These are phyloP conservation scores for Colletotrichum sidae DNA, from an alignment of 2,329 filamentous ascomycete species.

Conservation along the genomic window DNA sequence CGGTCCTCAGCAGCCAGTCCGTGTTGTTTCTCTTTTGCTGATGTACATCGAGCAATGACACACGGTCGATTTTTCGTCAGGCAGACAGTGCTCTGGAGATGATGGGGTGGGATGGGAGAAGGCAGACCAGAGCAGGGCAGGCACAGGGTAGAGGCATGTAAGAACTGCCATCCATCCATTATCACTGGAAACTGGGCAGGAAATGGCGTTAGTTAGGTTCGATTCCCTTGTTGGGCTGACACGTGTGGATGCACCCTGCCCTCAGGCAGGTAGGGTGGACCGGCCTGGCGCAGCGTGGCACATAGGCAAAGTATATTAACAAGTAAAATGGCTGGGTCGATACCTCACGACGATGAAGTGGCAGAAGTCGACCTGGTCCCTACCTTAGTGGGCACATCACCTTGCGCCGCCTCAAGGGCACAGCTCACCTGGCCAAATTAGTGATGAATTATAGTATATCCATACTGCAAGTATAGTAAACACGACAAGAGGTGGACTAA, in stretches of 20 bases:
- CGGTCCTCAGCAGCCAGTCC: background rate
- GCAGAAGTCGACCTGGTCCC: no score
- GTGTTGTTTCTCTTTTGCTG: no score
- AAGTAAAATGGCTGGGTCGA: no score
- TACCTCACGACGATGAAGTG: no score
- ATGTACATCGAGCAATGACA: no score
- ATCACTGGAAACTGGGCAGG: constrained; percentile 3
- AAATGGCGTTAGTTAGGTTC: constrained; percentile 24
- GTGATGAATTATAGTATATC: no score
- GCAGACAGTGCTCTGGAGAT: constrained; percentile 10
- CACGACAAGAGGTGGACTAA: no score
- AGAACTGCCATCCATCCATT: constrained; percentile 15
- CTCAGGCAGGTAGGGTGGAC: constrained; percentile 12
- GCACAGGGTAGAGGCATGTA: constrained; percentile 29
- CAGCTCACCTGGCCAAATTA: no score
- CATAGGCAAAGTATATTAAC: background rate
- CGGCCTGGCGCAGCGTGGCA: background rate
- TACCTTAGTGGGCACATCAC: no score
- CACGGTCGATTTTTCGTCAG: constrained; percentile 7
- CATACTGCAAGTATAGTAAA: no score
- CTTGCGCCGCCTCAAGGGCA: no score
- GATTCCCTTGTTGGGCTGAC: constrained; percentile 32
- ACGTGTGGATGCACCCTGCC: constrained; percentile 36
- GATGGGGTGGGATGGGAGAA: background rate
- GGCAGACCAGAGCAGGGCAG: constrained; percentile 5